phyloP scores from a whole-genome alignment of 305 asterid species.

The Plantago coronopus region DNA sequence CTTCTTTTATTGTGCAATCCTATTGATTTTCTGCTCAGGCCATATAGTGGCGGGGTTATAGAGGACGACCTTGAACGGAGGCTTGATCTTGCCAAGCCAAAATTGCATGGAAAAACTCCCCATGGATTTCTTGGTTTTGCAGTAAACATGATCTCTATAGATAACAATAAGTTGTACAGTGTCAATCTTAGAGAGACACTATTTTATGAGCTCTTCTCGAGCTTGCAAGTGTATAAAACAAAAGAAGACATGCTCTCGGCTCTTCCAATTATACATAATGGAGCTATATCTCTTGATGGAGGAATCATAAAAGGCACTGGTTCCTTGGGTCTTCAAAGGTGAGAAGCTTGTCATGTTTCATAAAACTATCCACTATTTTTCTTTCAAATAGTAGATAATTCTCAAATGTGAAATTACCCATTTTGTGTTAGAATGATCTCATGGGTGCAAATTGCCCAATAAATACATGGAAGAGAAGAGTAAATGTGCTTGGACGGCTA shows the following conservation, averaged over 20 bases:
- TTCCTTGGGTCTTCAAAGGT: conserved; percentile 53
- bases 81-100: conserved; percentile 62
- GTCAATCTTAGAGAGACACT: conserved; percentile 74
- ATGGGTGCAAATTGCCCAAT: background rate
- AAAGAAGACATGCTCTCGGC: conserved; percentile 70
- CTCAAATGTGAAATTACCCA: background rate
- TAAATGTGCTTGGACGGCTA: no score
- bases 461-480: background rate
- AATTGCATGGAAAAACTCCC: conserved; percentile 57
- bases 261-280: conserved; percentile 38
- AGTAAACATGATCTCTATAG: conserved; percentile 76
- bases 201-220: conserved; percentile 64
- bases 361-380: background rate
- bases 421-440: conserved; percentile 2
- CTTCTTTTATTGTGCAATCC: conserved; percentile 10
- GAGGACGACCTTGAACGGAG: conserved; percentile 70
- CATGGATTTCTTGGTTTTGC: conserved; percentile 90
- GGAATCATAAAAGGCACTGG: conserved; percentile 57
- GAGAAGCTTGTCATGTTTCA: conserved; percentile 27
- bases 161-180: conserved; percentile 33
- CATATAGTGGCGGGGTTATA: conserved; percentile 59
- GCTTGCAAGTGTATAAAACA: conserved; percentile 69
- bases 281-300: conserved; percentile 87
- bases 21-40: conserved; percentile 40
- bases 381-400: conserved; percentile 1